Evolutionary conservation across 495 filamentous ascomycete genomes (phyloP).

Genomic region (Copromyces sp.): DNA sequence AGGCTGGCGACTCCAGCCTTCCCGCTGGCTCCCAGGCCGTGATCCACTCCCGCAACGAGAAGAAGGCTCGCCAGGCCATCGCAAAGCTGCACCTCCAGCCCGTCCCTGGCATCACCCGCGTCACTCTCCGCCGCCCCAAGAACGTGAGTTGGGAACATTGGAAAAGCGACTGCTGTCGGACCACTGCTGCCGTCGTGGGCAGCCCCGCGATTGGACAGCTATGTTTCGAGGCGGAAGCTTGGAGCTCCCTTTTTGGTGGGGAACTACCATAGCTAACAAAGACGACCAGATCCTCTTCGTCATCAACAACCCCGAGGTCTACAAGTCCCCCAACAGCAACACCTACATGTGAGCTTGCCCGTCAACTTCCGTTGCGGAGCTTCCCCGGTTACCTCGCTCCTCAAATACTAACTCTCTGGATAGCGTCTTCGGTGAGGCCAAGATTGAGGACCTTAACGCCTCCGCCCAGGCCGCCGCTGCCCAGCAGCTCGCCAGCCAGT

Average conservation of each 20-base stretch:
- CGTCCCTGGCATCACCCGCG: slow-evolving; percentile 92
- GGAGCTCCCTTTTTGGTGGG: background rate
- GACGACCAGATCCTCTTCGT: slow-evolving; percentile 83
- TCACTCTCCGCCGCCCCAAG: slow-evolving; percentile 95
- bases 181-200: background rate
- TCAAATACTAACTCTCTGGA: background rate
- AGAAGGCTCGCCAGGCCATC: slow-evolving; percentile 98
- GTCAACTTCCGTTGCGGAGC: background rate
- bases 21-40: slow-evolving; percentile 79
- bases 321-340: slow-evolving; percentile 96
- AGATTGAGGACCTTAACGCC: slow-evolving; percentile 98
- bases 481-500: slow-evolving; percentile 73
- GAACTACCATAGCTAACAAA: slow-evolving; percentile 16
- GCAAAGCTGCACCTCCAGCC: slow-evolving; percentile 95
- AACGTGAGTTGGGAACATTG: slow-evolving; percentile 56
- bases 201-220: background rate
- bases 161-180: background rate
- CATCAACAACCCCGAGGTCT: slow-evolving; percentile 98
- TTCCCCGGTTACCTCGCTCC: background rate
- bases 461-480: slow-evolving; percentile 89
- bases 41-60: slow-evolving; percentile 97
- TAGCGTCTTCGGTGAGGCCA: slow-evolving; percentile 99
- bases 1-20: slow-evolving; percentile 59
- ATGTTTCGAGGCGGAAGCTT: background rate
- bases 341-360: slow-evolving; percentile 80